These are phyloP conservation scores for Penicillium simplicissimum DNA, from an alignment of 495 filamentous ascomycete genomes.

Conservation along the genomic window DNA sequence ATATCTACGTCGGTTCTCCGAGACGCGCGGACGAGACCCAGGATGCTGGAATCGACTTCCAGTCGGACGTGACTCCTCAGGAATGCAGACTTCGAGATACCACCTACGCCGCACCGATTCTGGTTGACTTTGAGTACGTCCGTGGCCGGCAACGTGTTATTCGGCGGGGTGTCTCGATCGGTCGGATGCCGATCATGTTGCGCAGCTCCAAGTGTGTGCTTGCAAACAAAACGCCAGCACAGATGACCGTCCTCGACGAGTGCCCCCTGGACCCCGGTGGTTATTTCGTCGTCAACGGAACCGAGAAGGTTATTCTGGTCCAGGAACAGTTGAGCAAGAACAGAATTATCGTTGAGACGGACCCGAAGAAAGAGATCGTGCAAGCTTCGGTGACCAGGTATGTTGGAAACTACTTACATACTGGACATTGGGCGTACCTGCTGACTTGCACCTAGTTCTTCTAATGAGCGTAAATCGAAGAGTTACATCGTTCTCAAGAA, in stretches of 20 bases:
- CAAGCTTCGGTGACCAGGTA: slow-evolving; percentile 90
- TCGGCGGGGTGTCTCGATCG: slow-evolving; percentile 72
- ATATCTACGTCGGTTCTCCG: slow-evolving; percentile 81
- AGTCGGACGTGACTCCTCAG: slow-evolving; percentile 72
- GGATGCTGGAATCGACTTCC: slow-evolving; percentile 55
- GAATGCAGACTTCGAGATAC: slow-evolving; percentile 95
- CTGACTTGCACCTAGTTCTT: slow-evolving; percentile 61
- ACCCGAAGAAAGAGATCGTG: slow-evolving; percentile 86
- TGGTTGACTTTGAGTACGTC: slow-evolving; percentile 84
- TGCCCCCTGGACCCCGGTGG: slow-evolving; percentile 95
- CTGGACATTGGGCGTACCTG: slow-evolving; percentile 2
- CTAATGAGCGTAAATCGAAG: slow-evolving; percentile 95
- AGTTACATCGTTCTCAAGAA: slow-evolving; percentile 93
- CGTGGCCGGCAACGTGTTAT: slow-evolving; percentile 70
- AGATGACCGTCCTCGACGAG: slow-evolving; percentile 88
- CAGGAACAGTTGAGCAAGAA: slow-evolving; percentile 99
- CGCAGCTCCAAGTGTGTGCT: slow-evolving; percentile 91
- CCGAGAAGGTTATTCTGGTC: slow-evolving; percentile 96
- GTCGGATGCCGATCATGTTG: slow-evolving; percentile 93
- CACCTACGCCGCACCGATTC: slow-evolving; percentile 90
- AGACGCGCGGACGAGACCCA: slow-evolving; percentile 68
- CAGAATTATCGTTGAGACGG: slow-evolving; percentile 92
- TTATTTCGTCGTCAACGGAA: slow-evolving; percentile 97
- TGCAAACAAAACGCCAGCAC: slow-evolving; percentile 70
- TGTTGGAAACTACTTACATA: not conserved